Evolutionary conservation across 495 filamentous ascomycete genomes (phyloP), one percentile per base, ranked within the genome.

Genomic region (Talaromyces proteolyticus): DNA sequence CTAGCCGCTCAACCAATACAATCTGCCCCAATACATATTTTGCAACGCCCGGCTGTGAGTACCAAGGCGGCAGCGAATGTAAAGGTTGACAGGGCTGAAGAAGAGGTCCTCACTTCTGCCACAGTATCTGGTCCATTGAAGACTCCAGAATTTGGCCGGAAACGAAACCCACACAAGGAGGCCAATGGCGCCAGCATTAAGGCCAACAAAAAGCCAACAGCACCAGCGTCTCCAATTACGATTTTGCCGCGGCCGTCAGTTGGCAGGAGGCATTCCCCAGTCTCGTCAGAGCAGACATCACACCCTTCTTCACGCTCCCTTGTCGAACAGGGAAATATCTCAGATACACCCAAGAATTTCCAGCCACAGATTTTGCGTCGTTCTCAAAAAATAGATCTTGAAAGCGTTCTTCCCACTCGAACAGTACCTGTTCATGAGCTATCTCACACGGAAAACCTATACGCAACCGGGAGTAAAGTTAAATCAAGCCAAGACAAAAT

Each of bases 281-380:
- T 44, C 0, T 45, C 61, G 10, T 44, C 47, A 16, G 53, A 49
- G 10, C 34, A 57, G 19, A 29, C 56, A 10, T 51, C 57, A 1
- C 57, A 56, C 8, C 40, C 50, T 29, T 46, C 56, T 18, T 47
- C 60, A 17, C 52, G 47, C 18, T 41, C 51, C 53, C 56, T 53
- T 41, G 26, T 42, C 40, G 48, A 52, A 34, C 57, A 54, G 24
- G 48, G 49, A 0, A 62, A 57, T 23, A 53, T 57, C 6, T 50
- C 68, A 14, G 66, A 68, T 21, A 60, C 64, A 21, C 39, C 62
- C 5, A 79, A 75, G 57, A 58, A 71, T 11, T 84, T 82, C 59
- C 77, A 84, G 43, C 79, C 79, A 3, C 75, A 82, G 52, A 84
- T 83, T 38, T 61, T 85, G 16, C 78, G 79, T 45, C 73, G 79